These are phyloP conservation scores for Ceratocystis colombiana DNA, from an alignment of 2,329 filamentous ascomycete genomes.

Conservation along the genomic window DNA sequence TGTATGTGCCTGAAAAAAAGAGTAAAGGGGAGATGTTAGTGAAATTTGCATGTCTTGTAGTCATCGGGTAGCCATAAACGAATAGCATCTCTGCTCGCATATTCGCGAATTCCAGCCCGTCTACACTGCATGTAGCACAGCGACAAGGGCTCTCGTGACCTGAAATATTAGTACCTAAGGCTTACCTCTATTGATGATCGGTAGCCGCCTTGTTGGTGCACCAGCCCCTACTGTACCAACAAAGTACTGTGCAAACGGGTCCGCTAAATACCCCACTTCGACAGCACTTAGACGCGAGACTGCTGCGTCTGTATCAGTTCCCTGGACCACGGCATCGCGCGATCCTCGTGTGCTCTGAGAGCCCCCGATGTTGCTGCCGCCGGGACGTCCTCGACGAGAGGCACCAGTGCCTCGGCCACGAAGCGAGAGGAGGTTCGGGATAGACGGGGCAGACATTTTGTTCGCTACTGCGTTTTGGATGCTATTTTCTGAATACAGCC, in stretches of 20 bases:
- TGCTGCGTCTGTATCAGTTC: conserved; percentile 84
- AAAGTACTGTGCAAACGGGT: conserved; percentile 66
- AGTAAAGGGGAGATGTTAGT: conserved; percentile 6
- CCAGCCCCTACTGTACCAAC: conserved; percentile 36
- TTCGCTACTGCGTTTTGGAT: too few species aligned
- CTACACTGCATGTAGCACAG: neutral
- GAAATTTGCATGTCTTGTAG: neutral
- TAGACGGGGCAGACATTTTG: conserved; percentile 59
- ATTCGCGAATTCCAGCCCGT: neutral
- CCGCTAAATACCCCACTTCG: conserved; percentile 69
- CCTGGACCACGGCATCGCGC: conserved; percentile 69
- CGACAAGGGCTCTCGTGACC: neutral
- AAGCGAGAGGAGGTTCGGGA: conserved; percentile 65
- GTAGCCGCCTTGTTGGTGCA: conserved; percentile 55
- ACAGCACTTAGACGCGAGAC: conserved; percentile 84
- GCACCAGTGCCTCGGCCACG: conserved; percentile 32
- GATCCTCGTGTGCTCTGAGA: conserved; percentile 32
- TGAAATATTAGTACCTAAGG: conserved; percentile 3
- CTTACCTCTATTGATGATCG: conserved; percentile 87
- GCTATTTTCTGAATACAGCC: too few species aligned
- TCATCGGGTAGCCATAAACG: neutral
- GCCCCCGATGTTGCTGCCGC: conserved; percentile 34
- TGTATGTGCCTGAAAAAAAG: conserved; percentile 64
- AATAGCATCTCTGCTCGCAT: too few species aligned
- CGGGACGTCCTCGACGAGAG: conserved; percentile 35